Evolutionary conservation across 1,139 yeast genomes (phyloP), one percentile per base, ranked within the genome.

Genomic region (Nematodospora anomalae): DNA sequence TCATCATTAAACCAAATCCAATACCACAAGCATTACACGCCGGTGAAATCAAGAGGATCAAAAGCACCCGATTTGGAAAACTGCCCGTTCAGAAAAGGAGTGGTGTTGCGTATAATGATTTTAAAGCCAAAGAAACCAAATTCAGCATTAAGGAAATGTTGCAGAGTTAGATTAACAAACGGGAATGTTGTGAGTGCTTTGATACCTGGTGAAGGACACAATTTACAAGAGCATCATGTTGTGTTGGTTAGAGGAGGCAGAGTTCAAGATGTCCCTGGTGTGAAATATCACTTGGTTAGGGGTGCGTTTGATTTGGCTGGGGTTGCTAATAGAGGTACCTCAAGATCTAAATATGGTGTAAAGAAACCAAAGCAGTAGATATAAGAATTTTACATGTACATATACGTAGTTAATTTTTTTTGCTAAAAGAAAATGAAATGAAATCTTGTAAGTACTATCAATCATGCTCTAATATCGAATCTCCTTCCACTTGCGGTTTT

Each of bases 131-230:
- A 92, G 71, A 94, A 94, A 60, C 99, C 99, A 32, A 94, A 94
- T 67, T 92, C 97, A 32, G 97, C 99, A 12, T 92, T 89, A 64
- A 79, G 99, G 66, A 94, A 94, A 62, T 96, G 95, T 38, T 89
- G 95, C 50, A 83, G 97, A 70, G 98, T 94, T 20, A 77, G 96
- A 62, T 74, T 94, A 44, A 79, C 95, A 13, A 92, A 87, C 54
- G 98, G 98, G 23, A 83, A 82, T 49, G 83, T 86, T 35, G 77
- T 92, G 13, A 83, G 95, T 36, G 96, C 97, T 3, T 89, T 90
- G 60, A 92, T 94, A 42, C 97, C 97, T 9, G 99, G 99, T 40
- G 97, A 92, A 58, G 98, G 99, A 16, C 98, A 94, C 63, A 92
- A 92, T 56, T 92, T 95, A 28, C 97, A 92, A 67, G 99, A 94